Conservation (phyloP, 768 basidiomycete species). For the Podaxis sp. region DNA sequence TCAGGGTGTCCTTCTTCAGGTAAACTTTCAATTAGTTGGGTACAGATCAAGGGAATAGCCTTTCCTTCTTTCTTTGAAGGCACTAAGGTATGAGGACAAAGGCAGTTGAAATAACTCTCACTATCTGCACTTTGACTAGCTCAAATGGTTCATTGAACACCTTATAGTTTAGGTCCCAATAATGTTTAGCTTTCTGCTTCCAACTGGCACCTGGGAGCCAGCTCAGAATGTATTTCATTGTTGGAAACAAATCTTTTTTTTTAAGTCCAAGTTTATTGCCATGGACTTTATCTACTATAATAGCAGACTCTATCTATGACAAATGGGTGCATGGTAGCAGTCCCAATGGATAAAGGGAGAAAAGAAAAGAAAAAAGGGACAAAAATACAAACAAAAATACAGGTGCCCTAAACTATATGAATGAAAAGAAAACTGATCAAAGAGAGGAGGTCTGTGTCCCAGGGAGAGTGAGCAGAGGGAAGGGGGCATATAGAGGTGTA, state of each 20-base stretch:
- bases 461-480: too few relatives aligned
- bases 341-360: too few relatives aligned
- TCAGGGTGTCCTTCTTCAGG: not conserved
- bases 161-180: slow-evolving; percentile 27
- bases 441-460: too few relatives aligned
- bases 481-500: too few relatives aligned
- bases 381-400: too few relatives aligned
- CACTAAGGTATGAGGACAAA: not conserved
- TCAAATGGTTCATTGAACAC: slow-evolving; percentile 38
- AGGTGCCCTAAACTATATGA: too few relatives aligned
- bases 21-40: slow-evolving; percentile 3
- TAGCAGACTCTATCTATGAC: too few relatives aligned
- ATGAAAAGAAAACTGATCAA: too few relatives aligned
- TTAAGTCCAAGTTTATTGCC: too few relatives aligned
- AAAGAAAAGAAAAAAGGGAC: too few relatives aligned
- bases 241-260: slow-evolving; percentile 19
- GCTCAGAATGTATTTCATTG: slow-evolving; percentile 24
- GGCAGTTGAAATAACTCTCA: not conserved
- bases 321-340: too few relatives aligned
- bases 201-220: slow-evolving; percentile 48
- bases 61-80: not conserved
- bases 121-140: slow-evolving; percentile 19
- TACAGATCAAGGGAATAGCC: slow-evolving; percentile 4
- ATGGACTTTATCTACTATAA: too few relatives aligned
- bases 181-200: slow-evolving; percentile 35